These are phyloP conservation scores for Xylariales sp. DNA, from an alignment of 2,329 filamentous ascomycete genomes.

Conservation along the genomic window DNA sequence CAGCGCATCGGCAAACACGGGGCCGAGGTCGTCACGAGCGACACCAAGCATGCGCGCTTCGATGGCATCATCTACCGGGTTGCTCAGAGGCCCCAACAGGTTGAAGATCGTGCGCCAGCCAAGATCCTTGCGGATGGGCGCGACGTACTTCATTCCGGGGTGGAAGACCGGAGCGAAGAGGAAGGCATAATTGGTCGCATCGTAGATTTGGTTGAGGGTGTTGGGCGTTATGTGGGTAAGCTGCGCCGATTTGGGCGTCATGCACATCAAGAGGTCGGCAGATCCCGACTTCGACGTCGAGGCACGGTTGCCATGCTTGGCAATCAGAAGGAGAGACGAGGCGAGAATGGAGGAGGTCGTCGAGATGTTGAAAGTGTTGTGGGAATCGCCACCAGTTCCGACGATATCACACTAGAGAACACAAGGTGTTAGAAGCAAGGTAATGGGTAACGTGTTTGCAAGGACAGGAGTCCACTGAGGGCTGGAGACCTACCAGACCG, in stretches of 20 bases:
- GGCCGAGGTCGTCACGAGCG: conserved; percentile 79
- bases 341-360: conserved; percentile 92
- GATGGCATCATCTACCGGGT: conserved; percentile 78
- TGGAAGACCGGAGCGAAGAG: conserved; percentile 96
- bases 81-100: conserved; percentile 85
- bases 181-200: conserved; percentile 84
- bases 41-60: conserved; percentile 94
- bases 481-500: conserved; percentile 63
- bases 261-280: conserved; percentile 80
- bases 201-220: conserved; percentile 70
- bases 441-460: too few species aligned
- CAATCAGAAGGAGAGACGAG: conserved; percentile 77
- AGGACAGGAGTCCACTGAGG: neutral
- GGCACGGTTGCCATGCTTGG: conserved; percentile 94
- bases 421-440: too few species aligned
- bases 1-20: conserved; percentile 83
- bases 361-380: conserved; percentile 98
- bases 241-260: conserved; percentile 67
- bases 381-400: conserved; percentile 90
- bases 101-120: conserved; percentile 98
- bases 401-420: conserved; percentile 77
- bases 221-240: conserved; percentile 69
- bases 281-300: conserved; percentile 95
- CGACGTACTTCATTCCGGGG: conserved; percentile 87
- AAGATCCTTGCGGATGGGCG: conserved; percentile 78